Percentiles rank a stretch among this genome's conserved stretches.
Conservation (phyloP, 768 basidiomycete species). For the Chlorophyllum brunneum region DNA sequence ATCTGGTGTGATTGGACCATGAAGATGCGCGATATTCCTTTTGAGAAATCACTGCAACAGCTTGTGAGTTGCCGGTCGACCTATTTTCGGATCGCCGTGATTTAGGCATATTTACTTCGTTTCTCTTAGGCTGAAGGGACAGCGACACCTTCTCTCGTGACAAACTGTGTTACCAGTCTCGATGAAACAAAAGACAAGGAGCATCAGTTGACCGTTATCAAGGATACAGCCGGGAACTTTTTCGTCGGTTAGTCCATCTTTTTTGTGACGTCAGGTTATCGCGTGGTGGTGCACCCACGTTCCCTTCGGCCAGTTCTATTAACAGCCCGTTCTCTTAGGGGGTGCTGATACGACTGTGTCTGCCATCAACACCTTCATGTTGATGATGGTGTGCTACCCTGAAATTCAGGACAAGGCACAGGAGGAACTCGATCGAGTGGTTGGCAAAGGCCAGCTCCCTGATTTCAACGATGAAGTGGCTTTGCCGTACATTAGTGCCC, state of each 20-base stretch:
- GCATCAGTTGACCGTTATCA: constrained; percentile 16
- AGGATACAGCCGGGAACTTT: constrained; percentile 19
- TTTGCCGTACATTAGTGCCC: constrained; percentile 19
- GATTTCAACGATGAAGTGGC: constrained; percentile 18
- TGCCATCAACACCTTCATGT: constrained; percentile 18
- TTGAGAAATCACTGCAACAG: constrained; percentile 16
- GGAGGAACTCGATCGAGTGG: constrained; percentile 24
- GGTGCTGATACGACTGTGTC: constrained; percentile 22
- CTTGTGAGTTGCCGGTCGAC: constrained; percentile 15
- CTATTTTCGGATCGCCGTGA: background rate
- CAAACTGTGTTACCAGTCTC: constrained; percentile 14
- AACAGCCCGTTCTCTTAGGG: constrained; percentile 8
- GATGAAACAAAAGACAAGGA: constrained; percentile 16
- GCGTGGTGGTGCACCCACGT: too few relatives aligned
- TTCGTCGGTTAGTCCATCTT: constrained; percentile 17
- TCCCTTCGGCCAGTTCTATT: too few relatives aligned
- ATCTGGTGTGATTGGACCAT: constrained; percentile 24
- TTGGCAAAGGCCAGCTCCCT: constrained; percentile 18
- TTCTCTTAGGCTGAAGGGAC: constrained; percentile 19
- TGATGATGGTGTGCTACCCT: constrained; percentile 18
- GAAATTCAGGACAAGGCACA: constrained; percentile 20
- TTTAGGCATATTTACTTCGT: too few relatives aligned
- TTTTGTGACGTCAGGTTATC: background rate
- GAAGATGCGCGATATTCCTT: constrained; percentile 24
- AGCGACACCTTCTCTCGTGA: constrained; percentile 17